Percentiles rank a stretch among this genome's conserved stretches.
These are phyloP conservation scores for Liquidambar formosana DNA, from an alignment of 164 flowering plant species.

Conservation along the genomic window DNA sequence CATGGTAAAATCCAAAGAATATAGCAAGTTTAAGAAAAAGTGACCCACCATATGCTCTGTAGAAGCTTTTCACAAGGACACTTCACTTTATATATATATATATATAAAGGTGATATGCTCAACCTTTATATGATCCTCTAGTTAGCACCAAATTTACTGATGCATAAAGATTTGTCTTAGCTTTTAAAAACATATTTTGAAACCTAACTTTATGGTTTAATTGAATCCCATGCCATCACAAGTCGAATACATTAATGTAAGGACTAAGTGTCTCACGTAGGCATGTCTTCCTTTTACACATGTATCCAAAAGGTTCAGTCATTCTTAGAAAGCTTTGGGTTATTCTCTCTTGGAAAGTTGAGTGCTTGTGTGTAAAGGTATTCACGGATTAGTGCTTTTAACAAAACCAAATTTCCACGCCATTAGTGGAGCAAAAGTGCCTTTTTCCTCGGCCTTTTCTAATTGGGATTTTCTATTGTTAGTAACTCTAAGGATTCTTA, in stretches of 20 bases:
- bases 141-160: not conserved
- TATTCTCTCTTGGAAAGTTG: constrained; percentile 27
- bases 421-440: constrained; percentile 29
- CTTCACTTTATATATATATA: too few species aligned
- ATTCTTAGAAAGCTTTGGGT: constrained; percentile 24
- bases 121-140: not conserved
- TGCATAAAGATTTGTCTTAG: constrained; percentile 23
- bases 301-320: constrained; percentile 26
- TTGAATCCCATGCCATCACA: constrained; percentile 13
- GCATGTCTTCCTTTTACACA: constrained; percentile 26
- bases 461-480: constrained; percentile 36
- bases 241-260: constrained; percentile 15
- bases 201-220: constrained; percentile 31
- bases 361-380: constrained; percentile 41
- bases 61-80: too few species aligned
- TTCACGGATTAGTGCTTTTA: constrained; percentile 23
- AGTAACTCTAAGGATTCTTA: constrained; percentile 44
- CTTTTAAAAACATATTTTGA: constrained; percentile 33
- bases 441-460: constrained; percentile 20
- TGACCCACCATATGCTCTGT: too few species aligned
- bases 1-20: too few species aligned
- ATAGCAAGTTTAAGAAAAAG: too few species aligned
- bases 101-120: too few species aligned
- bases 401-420: constrained; percentile 18
- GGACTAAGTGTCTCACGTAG: constrained; percentile 20